Percentiles rank a stretch among this genome's conserved stretches.
Evolutionary conservation across 345 rosid genomes (phyloP).

Genomic region (Orychophragmus violaceus): DNA sequence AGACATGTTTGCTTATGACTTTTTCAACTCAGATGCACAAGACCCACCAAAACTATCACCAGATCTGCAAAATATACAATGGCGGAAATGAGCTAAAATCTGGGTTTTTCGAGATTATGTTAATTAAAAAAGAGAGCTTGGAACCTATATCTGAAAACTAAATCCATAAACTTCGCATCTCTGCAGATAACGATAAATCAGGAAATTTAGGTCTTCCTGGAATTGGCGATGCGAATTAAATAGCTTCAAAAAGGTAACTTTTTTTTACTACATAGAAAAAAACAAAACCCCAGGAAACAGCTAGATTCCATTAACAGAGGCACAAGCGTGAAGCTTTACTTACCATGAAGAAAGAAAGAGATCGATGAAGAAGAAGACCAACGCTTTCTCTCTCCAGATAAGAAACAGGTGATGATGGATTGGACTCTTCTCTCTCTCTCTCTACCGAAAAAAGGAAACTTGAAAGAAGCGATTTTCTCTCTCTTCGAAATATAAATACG

Average conservation of each 20-base stretch:
- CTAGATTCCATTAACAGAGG: conserved; percentile 37
- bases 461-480: too few relatives aligned
- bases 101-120: neutral
- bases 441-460: too few relatives aligned
- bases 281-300: conserved; percentile 32
- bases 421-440: too few relatives aligned
- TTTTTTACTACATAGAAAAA: conserved; percentile 34
- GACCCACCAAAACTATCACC: conserved; percentile 29
- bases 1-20: conserved; percentile 60
- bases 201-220: conserved; percentile 26
- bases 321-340: conserved; percentile 30
- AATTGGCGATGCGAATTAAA: conserved; percentile 27
- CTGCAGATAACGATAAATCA: conserved; percentile 15
- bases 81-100: conserved; percentile 32
- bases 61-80: conserved; percentile 51
- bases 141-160: conserved; percentile 21
- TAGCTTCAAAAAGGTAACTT: conserved; percentile 32
- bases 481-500: conserved; percentile 26
- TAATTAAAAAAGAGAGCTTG: neutral
- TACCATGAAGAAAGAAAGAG: conserved; percentile 28
- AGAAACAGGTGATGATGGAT: neutral
- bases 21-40: conserved; percentile 32
- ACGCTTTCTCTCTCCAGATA: conserved; percentile 11
- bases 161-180: conserved; percentile 22
- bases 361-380: conserved; percentile 28